Conservation (phyloP, 1,284 basidiomycete genomes). For the Ceratobasidium sp. region DNA sequence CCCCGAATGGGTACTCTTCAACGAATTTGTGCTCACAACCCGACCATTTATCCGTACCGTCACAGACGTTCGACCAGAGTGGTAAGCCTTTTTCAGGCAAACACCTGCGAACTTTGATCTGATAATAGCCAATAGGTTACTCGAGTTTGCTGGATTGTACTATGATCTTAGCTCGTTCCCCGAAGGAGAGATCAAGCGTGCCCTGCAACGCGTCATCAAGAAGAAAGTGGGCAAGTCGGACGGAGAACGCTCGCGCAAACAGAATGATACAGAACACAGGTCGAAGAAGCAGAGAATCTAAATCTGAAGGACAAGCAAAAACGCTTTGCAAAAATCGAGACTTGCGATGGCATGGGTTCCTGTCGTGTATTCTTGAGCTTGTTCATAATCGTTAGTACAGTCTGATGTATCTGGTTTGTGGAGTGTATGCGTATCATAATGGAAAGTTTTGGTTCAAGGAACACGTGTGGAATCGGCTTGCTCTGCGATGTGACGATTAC, state of each 20-base stretch:
- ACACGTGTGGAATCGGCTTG: too few relatives aligned
- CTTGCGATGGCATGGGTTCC: background rate
- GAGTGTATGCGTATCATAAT: too few relatives aligned
- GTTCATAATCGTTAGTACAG: too few relatives aligned
- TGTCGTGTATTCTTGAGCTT: too few relatives aligned
- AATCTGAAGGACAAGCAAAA: background rate
- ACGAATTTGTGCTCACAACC: slow-evolving; percentile 96
- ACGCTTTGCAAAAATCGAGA: background rate
- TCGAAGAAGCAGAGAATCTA: slow-evolving; percentile 9
- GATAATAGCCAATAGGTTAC: slow-evolving; percentile 60
- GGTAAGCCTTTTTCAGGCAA: slow-evolving; percentile 59
- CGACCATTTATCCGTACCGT: slow-evolving; percentile 90
- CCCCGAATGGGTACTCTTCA: slow-evolving; percentile 97
- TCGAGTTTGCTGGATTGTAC: slow-evolving; percentile 82
- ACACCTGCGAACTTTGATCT: background rate
- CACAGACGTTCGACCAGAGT: slow-evolving; percentile 87
- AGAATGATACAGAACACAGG: background rate
- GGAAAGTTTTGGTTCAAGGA: too few relatives aligned
- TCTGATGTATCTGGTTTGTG: too few relatives aligned
- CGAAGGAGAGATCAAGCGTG: slow-evolving; percentile 76
- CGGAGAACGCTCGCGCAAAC: background rate
- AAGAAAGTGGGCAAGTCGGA: slow-evolving; percentile 48
- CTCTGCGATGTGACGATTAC: too few relatives aligned
- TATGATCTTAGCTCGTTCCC: slow-evolving; percentile 74
- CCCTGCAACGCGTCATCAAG: slow-evolving; percentile 59